Conservation (phyloP, 257 asterid genomes). For the Lycium ferocissimum region DNA sequence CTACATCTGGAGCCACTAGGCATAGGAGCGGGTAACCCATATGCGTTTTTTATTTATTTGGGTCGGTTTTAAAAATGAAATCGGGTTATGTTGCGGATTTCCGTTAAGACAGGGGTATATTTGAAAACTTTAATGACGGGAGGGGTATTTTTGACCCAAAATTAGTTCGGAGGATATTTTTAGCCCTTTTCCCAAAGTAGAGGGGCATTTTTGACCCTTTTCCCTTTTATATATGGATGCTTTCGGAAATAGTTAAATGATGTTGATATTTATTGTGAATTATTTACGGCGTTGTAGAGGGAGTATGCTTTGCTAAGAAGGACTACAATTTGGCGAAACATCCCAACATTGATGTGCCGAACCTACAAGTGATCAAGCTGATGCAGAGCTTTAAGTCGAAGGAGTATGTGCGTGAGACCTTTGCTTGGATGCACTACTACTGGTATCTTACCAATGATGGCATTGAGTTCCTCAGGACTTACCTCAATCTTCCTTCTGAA, state of each 20-base stretch:
- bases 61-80: too few species aligned
- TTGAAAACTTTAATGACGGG: too few species aligned
- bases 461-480: conserved; percentile 87
- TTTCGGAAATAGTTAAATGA: background rate
- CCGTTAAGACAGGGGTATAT: too few species aligned
- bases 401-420: conserved; percentile 92
- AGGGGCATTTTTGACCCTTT: too few species aligned
- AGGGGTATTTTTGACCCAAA: too few species aligned
- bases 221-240: background rate
- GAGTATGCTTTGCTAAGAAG: conserved; percentile 24
- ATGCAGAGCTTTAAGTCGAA: conserved; percentile 32
- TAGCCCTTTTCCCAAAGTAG: too few species aligned
- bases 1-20: too few species aligned
- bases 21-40: too few species aligned
- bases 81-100: too few species aligned
- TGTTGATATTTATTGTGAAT: background rate
- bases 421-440: conserved; percentile 97
- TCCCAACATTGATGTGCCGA: conserved; percentile 16
- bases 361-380: conserved; percentile 23
- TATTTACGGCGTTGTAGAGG: background rate
- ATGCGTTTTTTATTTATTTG: too few species aligned
- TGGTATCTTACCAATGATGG: conserved; percentile 96
- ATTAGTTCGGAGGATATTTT: too few species aligned
- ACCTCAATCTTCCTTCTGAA: conserved; percentile 90
- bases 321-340: conserved; percentile 19